Evolutionary conservation across 2,329 filamentous ascomycete species (phyloP), one percentile per base, ranked within the genome.

Genomic region (Orbilia javanica): DNA sequence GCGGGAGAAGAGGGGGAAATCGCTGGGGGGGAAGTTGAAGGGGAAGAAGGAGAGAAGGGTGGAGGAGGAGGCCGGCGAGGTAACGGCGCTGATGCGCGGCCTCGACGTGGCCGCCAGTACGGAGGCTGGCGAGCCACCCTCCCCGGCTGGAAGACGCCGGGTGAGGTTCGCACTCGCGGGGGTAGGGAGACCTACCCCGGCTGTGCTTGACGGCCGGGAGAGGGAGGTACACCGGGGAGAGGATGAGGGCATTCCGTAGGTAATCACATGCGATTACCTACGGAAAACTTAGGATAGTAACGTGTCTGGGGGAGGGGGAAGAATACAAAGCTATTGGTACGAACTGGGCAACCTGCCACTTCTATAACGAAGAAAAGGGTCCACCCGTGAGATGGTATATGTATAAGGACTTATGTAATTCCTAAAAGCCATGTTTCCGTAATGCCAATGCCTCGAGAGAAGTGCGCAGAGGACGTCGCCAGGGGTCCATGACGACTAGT

Each of bases 91-190:
- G 36, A 39, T 39, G 36, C 36, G 36, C 3, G 11, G n/a, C n/a
- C 11, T 39, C 3, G 11, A 39, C n/a, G n/a, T 44, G 7, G 8
- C 15, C n/a, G 11, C n/a, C 10, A n/a, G 42, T 11, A 18, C n/a
- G 20, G 39, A 25, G 15, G n/a, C 18, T 0, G 7, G 7, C 15
- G 55, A 42, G 15, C 34, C 15, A 18, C 11, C 36, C 2, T 15
- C 27, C 11, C 25, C 18, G 27, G 10, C 22, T 22, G 15, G 50
- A 3, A 62, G 60, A n/a, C 65, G 48, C 6, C 18, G n/a, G 6
- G 69, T 73, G 6, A 66, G 69, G 25, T 55, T 73, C 25, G 62
- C 50, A 27, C 55, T 34, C 20, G 36, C n/a, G n/a, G 50, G 55
- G 0, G 55, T n/a, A 3, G 11, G 11, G 7, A 39, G 55, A n/a